phyloP scores from a whole-genome alignment of 75 land plant genomes.

The Sequoia sempervirens region DNA sequence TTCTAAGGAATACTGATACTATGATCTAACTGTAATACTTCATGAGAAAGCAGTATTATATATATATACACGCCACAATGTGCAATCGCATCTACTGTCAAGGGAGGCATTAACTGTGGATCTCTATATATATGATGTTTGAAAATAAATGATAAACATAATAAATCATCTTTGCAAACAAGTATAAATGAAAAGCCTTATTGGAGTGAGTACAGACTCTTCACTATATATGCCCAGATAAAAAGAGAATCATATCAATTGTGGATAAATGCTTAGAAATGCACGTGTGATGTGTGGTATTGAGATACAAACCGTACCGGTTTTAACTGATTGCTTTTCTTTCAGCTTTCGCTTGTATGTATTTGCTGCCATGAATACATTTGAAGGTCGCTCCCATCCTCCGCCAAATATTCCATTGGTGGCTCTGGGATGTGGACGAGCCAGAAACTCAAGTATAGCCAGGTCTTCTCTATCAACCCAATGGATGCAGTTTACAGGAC shows the following conservation, averaged over 20 bases:
- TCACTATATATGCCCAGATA: neutral
- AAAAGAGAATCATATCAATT: neutral
- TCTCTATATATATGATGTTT: neutral
- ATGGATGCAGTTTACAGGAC: conserved; percentile 75
- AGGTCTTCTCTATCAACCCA: conserved; percentile 67
- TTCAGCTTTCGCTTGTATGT: conserved; percentile 38
- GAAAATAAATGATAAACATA: neutral
- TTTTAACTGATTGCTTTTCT: neutral
- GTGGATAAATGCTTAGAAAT: neutral
- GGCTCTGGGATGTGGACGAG: conserved; percentile 47
- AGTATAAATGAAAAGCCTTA: neutral
- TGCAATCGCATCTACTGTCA: neutral
- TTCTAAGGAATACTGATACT: neutral
- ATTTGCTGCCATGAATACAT: conserved; percentile 66
- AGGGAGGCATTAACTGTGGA: neutral
- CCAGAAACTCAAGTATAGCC: conserved; percentile 46
- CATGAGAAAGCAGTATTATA: neutral
- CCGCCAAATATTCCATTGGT: conserved; percentile 66
- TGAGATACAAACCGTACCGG: neutral
- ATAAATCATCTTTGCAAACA: neutral
- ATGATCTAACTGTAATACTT: neutral
- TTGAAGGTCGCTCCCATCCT: conserved; percentile 63
- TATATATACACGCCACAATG: neutral
- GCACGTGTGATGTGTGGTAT: neutral
- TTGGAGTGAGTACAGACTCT: neutral